phyloP scores from a whole-genome alignment of 2,329 filamentous ascomycete genomes.

The Metarhizium brunneum region DNA sequence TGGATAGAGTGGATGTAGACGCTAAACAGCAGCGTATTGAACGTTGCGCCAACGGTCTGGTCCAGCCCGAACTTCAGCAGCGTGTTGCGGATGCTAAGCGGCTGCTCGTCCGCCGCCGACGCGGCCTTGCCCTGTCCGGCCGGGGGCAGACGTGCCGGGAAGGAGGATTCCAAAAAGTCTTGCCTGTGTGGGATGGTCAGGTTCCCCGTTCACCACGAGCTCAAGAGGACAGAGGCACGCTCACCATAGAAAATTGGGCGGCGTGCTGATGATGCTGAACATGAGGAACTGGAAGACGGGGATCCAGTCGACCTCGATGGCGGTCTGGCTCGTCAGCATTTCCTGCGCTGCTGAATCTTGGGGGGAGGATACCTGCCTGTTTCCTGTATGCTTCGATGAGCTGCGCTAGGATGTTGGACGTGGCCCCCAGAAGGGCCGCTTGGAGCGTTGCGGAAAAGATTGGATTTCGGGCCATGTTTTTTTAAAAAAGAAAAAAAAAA shows the following conservation, averaged over 20 bases:
- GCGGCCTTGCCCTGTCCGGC: not conserved
- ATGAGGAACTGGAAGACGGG: constrained; percentile 69
- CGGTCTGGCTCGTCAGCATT: not conserved
- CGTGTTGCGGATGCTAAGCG: constrained; percentile 54
- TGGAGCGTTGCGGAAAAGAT: constrained; percentile 55
- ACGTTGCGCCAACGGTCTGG: constrained; percentile 54
- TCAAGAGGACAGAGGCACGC: constrained; percentile 6
- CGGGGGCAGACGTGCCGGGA: constrained; percentile 48
- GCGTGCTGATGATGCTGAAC: constrained; percentile 63
- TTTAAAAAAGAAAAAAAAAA: no score
- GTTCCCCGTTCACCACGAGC: no score
- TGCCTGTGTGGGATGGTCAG: constrained; percentile 42
- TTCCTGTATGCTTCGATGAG: constrained; percentile 52
- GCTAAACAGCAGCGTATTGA: constrained; percentile 59
- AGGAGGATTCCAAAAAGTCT: constrained; percentile 62
- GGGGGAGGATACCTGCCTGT: constrained; percentile 37
- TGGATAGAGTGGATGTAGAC: constrained; percentile 49
- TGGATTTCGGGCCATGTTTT: constrained; percentile 28
- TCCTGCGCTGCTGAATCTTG: not conserved
- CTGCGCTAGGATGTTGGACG: constrained; percentile 69
- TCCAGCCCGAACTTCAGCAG: constrained; percentile 58
- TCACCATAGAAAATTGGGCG: constrained; percentile 77
- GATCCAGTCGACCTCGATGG: constrained; percentile 44
- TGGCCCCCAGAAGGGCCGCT: constrained; percentile 52
- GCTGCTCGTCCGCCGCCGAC: constrained; percentile 8